Evolutionary conservation across 2,329 filamentous ascomycete genomes (phyloP), one percentile per base, ranked within the genome.

Genomic region (Diatrype stigma): DNA sequence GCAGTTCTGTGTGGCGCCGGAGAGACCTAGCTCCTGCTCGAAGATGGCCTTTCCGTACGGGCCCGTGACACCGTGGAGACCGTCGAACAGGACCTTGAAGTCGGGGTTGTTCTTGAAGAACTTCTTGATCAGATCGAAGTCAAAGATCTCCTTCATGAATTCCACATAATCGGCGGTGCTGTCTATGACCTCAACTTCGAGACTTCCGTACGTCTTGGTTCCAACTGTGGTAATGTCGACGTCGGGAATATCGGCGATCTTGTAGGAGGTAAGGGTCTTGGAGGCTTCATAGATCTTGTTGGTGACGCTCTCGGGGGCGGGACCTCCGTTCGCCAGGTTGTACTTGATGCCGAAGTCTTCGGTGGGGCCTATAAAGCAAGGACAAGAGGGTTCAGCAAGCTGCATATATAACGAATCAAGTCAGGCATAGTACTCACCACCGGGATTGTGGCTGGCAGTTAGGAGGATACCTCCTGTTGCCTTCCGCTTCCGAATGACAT

Each of bases 271-370:
- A 62, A 99, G 80, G 57, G 81, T 85, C 81, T 96, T 97, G 62
- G 93, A 93, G 55, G 86, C 84, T 63, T 93, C 90, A 76, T 83
- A 97, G 71, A 99, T 97, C 78, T 96, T 96, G 84, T 99, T 95
- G 61, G 94, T 99, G 60, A 99, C 90, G 49, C 89, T 87, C 73
- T 99, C 94, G 52, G 94, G 94, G 51, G 94, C 94, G 42, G 94
- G 94, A 51, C 92, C 94, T 63, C 94, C 94, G 67, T 99, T 97
- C 70, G 90, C 80, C 53, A 99, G 80, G 80, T 99, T 99, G 83
- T 99, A 99, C 79, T 99, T 99, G 85, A 99, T 99, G 63, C 94
- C 94, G 65, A 99, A 99, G 74, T 99, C 94, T 70, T 94, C 88
- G 62, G 84, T 87, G 56, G 94, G 94, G 47, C 92, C 90, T 96